phyloP scores from a whole-genome alignment of 768 basidiomycete species.

The Leccinum boreale region DNA sequence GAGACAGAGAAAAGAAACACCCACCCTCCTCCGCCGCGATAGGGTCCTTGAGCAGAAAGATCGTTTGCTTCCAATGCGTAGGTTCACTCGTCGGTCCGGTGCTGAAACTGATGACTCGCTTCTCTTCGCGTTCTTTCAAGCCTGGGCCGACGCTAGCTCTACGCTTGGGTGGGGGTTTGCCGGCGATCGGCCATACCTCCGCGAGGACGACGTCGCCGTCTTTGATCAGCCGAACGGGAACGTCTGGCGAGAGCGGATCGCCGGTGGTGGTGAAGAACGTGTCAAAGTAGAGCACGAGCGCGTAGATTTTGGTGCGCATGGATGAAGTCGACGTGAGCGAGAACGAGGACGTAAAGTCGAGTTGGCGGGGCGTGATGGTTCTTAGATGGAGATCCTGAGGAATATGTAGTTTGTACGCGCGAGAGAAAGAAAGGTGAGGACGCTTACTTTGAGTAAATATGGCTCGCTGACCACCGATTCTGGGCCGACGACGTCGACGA shows the following conservation, averaged over 20 bases:
- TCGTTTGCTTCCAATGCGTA: constrained; percentile 97
- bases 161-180: constrained; percentile 56
- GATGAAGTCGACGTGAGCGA: constrained; percentile 59
- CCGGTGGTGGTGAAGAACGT: constrained; percentile 76
- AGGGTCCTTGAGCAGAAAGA: constrained; percentile 82
- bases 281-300: constrained; percentile 92
- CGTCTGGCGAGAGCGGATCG: constrained; percentile 50
- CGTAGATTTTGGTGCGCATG: constrained; percentile 62
- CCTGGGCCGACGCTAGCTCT: constrained; percentile 52
- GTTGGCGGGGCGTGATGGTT: constrained; percentile 60
- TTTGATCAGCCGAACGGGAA: constrained; percentile 52
- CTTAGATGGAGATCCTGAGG: constrained; percentile 72
- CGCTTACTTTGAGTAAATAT: constrained; percentile 60
- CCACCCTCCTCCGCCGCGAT: constrained; percentile 72
- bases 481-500: constrained; percentile 74
- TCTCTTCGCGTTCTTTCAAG: constrained; percentile 39
- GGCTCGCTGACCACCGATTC: constrained; percentile 64
- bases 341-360: constrained; percentile 81
- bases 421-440: neutral
- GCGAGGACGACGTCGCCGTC: constrained; percentile 63
- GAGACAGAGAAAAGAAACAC: constrained; percentile 15
- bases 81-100: constrained; percentile 84
- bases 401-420: neutral
- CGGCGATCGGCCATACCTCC: constrained; percentile 77
- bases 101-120: constrained; percentile 68